Conservation (phyloP, 1,139 yeast genomes). For the Pichia sp. region DNA sequence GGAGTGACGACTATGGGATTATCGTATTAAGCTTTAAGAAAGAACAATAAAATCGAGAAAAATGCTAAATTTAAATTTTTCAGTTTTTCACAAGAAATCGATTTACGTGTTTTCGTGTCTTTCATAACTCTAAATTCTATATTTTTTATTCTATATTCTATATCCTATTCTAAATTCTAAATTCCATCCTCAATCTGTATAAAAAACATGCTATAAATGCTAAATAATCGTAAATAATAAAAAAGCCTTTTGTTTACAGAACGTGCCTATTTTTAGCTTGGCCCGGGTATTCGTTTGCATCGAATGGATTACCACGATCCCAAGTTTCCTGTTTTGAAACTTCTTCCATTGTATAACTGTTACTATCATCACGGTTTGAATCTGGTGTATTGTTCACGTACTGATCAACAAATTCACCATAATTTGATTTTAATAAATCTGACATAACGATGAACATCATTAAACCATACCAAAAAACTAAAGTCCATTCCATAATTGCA, state of each 20-base stretch:
- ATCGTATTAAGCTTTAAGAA: no score
- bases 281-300: background rate
- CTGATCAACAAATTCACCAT: slow-evolving; percentile 14
- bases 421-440: slow-evolving; percentile 41
- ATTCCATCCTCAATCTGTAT: no score
- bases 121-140: no score
- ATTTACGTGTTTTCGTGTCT: background rate
- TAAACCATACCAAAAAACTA: slow-evolving; percentile 78
- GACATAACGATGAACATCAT: slow-evolving; percentile 58
- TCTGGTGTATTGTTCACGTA: slow-evolving; percentile 8
- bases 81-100: background rate
- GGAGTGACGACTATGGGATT: no score
- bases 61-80: no score
- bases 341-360: slow-evolving; percentile 2
- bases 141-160: no score
- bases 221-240: background rate
- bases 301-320: slow-evolving; percentile 7
- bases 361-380: background rate
- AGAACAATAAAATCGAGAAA: no score
- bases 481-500: slow-evolving; percentile 75
- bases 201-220: background rate
- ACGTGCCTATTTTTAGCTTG: background rate
- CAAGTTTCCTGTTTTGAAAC: slow-evolving; percentile 5
- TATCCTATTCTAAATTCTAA: background rate
- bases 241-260: background rate